Percentiles rank a stretch among this genome's conserved stretches.
These are phyloP conservation scores for Chionographis japonica DNA, from an alignment of 106 monocot genomes.

Conservation along the genomic window DNA sequence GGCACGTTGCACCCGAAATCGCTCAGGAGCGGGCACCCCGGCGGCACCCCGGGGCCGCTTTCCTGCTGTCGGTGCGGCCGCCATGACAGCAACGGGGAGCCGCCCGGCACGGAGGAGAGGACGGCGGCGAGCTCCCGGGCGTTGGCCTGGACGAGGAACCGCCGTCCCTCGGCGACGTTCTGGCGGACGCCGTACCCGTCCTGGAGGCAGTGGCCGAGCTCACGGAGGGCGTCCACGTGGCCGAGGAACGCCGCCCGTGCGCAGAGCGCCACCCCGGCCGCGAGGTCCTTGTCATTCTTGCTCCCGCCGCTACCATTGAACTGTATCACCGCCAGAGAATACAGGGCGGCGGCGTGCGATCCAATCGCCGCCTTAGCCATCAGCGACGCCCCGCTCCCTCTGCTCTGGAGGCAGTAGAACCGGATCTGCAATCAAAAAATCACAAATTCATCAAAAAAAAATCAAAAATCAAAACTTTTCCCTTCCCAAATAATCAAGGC, in stretches of 20 bases:
- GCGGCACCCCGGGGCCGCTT: not conserved
- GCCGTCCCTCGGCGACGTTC: constrained; percentile 23
- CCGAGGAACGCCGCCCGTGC: constrained; percentile 24
- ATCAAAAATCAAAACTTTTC: not conserved
- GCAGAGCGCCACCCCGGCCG: constrained; percentile 20
- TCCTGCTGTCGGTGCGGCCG: not conserved
- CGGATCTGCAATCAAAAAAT: constrained; percentile 21
- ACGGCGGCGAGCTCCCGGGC: constrained; percentile 16
- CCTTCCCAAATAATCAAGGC: not conserved
- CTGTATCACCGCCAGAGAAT: constrained; percentile 33
- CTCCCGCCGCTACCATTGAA: constrained; percentile 39
- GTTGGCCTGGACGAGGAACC: constrained; percentile 36
- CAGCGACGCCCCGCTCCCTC: constrained; percentile 28
- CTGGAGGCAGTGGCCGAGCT: constrained; percentile 39
- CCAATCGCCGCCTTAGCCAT: constrained; percentile 37
- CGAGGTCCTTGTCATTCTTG: constrained; percentile 25
- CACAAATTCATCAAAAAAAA: not conserved
- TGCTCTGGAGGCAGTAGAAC: constrained; percentile 44
- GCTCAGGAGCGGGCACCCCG: constrained; percentile 10
- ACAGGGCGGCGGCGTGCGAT: constrained; percentile 35
- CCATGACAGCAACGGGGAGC: not conserved
- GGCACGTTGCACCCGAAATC: constrained; percentile 33
- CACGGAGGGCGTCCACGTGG: constrained; percentile 32
- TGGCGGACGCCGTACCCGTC: constrained; percentile 39
- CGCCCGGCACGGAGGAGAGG: not conserved